Base-by-base conservation (phyloP, 768 basidiomycete species). In the Auriscalpium vulgare region DNA sequence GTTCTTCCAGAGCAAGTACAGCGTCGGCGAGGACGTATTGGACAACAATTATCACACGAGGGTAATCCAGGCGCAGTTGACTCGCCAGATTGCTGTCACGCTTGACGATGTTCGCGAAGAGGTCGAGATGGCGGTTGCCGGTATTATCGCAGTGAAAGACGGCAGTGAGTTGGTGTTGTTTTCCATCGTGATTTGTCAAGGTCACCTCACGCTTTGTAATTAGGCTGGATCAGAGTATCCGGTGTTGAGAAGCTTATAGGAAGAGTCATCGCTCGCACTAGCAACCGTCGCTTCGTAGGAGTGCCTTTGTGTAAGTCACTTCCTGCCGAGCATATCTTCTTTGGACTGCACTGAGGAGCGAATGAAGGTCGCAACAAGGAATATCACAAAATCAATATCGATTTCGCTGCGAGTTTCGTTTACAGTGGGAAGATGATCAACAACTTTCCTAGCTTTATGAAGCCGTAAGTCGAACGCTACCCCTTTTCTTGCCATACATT, bases 101-200 rank as follows among this genome's bases (percentile, higher is more conserved):
- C 75, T 74, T 56, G 68, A 72, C 0, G 70, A 72, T 17, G 62
- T 83, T 13, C 70, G 67, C 8, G 73, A 78, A 17, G 83, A 84
- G 56, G 66, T 81, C 29, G 46, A 62, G 1, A 52, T 64, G 0
- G 69, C 80, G 1, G 76, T 81, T 51, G 60, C 65, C 2, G 76
- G 76, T 0, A 59, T 68, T 34, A 67, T 82, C 17, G 66, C 63
- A 35, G 10, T 35, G 3, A 21, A n/a, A n/a, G 58, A 59, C 14
- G 63, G 62, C 54, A 3, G 13, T 55, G 19, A 2, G 54, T 56
- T 17, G 21, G 10, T 9, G n/a, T 8, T 19, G 10, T 14, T 10
- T 40, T 6, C 9, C 8, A 19, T 4, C n/a, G 40, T 29, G 29
- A 7, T 29, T 4, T 29, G 4, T 29, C 8, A 4, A 10, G 5